Evolutionary conservation across 345 rosid species (phyloP).

Genomic region (Noccaea caerulescens): DNA sequence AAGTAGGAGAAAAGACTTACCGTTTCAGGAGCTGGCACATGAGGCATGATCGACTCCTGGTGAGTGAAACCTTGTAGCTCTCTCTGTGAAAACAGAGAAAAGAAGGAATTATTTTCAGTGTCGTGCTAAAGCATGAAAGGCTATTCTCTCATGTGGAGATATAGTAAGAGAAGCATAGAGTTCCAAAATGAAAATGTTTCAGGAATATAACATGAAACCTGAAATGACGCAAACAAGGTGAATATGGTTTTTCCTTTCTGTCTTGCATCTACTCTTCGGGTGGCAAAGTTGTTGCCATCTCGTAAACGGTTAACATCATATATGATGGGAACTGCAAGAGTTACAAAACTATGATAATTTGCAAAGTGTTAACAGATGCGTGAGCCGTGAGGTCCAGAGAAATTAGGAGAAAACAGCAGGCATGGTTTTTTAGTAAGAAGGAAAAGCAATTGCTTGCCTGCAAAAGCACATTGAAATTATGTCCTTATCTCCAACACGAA

Average conservation of each 20-base stretch:
- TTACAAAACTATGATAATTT: slow-evolving; percentile 16
- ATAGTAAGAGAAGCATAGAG: slow-evolving; percentile 12
- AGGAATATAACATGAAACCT: slow-evolving; percentile 50
- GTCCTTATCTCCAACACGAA: slow-evolving; percentile 87
- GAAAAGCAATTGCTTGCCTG: slow-evolving; percentile 19
- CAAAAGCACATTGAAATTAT: neutral
- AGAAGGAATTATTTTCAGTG: neutral
- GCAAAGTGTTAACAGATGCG: slow-evolving; percentile 8
- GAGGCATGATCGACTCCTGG: slow-evolving; percentile 69
- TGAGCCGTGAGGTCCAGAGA: too few relatives aligned
- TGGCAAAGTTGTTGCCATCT: slow-evolving; percentile 81
- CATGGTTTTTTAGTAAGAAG: too few relatives aligned
- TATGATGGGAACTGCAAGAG: slow-evolving; percentile 74
- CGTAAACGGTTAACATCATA: slow-evolving; percentile 74
- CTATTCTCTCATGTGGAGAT: neutral
- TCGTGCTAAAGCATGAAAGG: neutral
- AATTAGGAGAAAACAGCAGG: too few relatives aligned
- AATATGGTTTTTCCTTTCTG: slow-evolving; percentile 77
- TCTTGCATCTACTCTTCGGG: slow-evolving; percentile 86
- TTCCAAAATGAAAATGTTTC: neutral
- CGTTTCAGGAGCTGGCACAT: slow-evolving; percentile 70
- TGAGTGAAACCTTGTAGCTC: slow-evolving; percentile 70
- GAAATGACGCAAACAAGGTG: slow-evolving; percentile 83
- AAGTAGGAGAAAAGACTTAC: slow-evolving; percentile 49
- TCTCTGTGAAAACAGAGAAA: slow-evolving; percentile 51